Conservation (phyloP, 2,329 filamentous ascomycete genomes). For the Trichothecium sympodiale region DNA sequence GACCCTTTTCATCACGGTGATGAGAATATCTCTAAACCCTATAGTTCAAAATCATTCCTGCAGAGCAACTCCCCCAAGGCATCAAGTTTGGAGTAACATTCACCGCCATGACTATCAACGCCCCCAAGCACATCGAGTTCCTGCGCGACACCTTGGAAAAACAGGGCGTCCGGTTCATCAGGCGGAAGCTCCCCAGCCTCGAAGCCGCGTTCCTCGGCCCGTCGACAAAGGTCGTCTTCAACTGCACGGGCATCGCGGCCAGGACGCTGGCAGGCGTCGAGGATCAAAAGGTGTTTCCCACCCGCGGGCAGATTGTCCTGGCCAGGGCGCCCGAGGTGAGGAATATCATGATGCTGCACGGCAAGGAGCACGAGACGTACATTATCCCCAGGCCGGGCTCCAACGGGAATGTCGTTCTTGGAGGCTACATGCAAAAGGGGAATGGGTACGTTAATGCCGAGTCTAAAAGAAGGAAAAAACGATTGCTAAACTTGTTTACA, state of each 20-base stretch:
- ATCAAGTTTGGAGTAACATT: constrained; percentile 18
- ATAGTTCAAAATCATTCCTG: constrained; percentile 19
- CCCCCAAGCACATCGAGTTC: constrained; percentile 19
- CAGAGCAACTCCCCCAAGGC: constrained; percentile 13
- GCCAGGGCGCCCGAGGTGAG: constrained; percentile 19
- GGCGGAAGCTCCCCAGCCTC: constrained; percentile 12
- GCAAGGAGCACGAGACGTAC: constrained; percentile 21
- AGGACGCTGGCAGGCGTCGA: constrained; percentile 21
- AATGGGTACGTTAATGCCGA: constrained; percentile 18
- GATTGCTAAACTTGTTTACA: constrained; percentile 4
- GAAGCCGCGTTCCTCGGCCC: constrained; percentile 7
- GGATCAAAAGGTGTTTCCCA: constrained; percentile 27
- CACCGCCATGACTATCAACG: constrained; percentile 22
- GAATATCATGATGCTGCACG: constrained; percentile 25
- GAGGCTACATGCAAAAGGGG: constrained; percentile 28
- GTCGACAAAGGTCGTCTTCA: constrained; percentile 20
- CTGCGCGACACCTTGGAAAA: constrained; percentile 9
- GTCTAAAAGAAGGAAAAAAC: too few relatives aligned
- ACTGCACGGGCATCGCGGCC: constrained; percentile 24
- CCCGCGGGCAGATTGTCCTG: constrained; percentile 26
- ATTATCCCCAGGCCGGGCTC: constrained; percentile 20
- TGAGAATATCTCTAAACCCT: too few relatives aligned
- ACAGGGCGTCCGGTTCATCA: constrained; percentile 13
- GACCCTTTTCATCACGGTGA: background rate
- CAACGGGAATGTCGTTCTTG: constrained; percentile 21